Conservation (phyloP, 345 rosid species). For the Sapria himalayana region DNA sequence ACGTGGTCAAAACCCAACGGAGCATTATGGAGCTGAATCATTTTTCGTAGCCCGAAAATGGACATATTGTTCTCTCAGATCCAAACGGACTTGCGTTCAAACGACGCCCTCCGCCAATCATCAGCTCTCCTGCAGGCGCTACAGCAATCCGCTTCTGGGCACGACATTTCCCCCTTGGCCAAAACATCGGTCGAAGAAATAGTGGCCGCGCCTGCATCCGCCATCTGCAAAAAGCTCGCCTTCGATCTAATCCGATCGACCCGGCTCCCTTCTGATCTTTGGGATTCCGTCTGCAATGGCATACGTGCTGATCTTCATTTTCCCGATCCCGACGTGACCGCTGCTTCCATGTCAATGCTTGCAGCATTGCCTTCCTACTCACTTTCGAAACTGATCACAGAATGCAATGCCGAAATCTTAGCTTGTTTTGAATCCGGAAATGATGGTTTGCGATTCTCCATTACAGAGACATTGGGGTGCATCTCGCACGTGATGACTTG, state of each 20-base stretch:
- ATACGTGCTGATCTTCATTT: conserved; percentile 72
- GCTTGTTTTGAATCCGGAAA: conserved; percentile 58
- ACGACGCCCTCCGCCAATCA: conserved; percentile 86
- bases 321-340: conserved; percentile 88
- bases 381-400: conserved; percentile 60
- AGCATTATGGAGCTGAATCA: too few species aligned
- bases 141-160: conserved; percentile 91
- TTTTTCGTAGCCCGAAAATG: too few species aligned
- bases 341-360: conserved; percentile 74
- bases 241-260: conserved; percentile 94
- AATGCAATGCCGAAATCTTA: conserved; percentile 50
- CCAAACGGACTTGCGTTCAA: conserved; percentile 98
- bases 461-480: conserved; percentile 80
- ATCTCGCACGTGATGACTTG: conserved; percentile 82
- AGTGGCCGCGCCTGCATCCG: conserved; percentile 79
- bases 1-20: too few species aligned
- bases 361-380: conserved; percentile 72
- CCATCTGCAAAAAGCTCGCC: conserved; percentile 90
- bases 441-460: conserved; percentile 59
- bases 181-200: conserved; percentile 91
- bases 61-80: conserved; percentile 93
- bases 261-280: conserved; percentile 79
- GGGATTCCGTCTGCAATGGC: conserved; percentile 76
- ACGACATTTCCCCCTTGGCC: conserved; percentile 74
- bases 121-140: conserved; percentile 86